Percentiles rank a stretch among this genome's conserved stretches.
Conservation (phyloP, 352 stramenopile genomes). For the Phytophthora macrochlamydospora region DNA sequence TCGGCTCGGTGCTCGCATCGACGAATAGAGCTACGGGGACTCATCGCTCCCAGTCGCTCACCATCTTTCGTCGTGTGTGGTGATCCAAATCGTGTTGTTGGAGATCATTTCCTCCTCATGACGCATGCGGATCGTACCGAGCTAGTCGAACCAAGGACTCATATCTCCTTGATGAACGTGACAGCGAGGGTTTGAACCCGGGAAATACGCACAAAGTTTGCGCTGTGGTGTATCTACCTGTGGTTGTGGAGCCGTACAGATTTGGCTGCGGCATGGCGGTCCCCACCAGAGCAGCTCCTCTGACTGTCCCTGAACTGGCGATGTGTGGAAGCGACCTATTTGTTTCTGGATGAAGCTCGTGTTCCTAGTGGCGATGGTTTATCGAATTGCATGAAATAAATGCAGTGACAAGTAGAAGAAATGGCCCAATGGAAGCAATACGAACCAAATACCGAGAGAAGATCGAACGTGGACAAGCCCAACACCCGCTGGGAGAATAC, state of each 20-base stretch:
- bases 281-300: neutral
- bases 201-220: too few species aligned
- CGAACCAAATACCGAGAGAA: conserved; percentile 13
- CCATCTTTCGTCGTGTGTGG: too few species aligned
- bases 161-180: too few species aligned
- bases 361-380: conserved; percentile 12
- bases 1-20: too few species aligned
- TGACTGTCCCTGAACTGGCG: conserved; percentile 21
- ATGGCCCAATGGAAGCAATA: conserved; percentile 33
- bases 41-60: too few species aligned
- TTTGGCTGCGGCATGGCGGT: conserved; percentile 8
- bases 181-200: too few species aligned
- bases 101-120: too few species aligned
- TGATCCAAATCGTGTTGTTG: too few species aligned
- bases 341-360: conserved; percentile 47
- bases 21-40: too few species aligned
- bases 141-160: too few species aligned
- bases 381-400: conserved; percentile 1
- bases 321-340: conserved; percentile 43
- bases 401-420: conserved; percentile 28
- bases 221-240: too few species aligned
- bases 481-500: neutral
- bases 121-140: too few species aligned
- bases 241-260: conserved; percentile 9
- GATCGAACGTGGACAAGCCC: conserved; percentile 6